Evolutionary conservation across 345 rosid genomes (phyloP).

Genomic region (Hypericum androsaemum): DNA sequence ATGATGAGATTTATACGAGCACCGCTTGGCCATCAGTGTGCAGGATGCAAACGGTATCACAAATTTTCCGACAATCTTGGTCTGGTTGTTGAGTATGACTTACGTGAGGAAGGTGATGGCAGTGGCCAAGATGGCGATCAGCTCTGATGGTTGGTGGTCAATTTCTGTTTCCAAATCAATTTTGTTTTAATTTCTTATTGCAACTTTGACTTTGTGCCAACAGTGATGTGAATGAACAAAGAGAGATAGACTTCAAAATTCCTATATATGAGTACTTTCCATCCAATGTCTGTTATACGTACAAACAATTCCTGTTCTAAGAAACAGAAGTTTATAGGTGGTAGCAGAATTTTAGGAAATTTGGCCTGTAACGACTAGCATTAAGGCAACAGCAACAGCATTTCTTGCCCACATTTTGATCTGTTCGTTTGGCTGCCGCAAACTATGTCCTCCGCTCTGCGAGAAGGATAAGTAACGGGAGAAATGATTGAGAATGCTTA

Average conservation of each 20-base stretch:
- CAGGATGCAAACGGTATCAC: conserved; percentile 79
- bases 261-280: too few species aligned
- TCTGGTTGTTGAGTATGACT: conserved; percentile 67
- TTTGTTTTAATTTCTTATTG: not conserved
- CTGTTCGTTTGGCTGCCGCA: conserved; percentile 34
- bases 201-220: too few species aligned
- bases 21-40: conserved; percentile 46
- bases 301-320: conserved; percentile 17
- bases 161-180: not conserved
- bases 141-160: conserved; percentile 22
- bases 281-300: conserved; percentile 17
- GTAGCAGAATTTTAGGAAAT: conserved; percentile 22
- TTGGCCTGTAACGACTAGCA: conserved; percentile 39
- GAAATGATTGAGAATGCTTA: conserved; percentile 8
- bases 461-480: conserved; percentile 13
- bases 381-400: conserved; percentile 35
- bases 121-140: conserved; percentile 31
- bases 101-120: conserved; percentile 35
- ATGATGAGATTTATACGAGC: too few species aligned
- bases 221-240: too few species aligned
- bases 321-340: conserved; percentile 7
- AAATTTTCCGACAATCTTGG: conserved; percentile 88
- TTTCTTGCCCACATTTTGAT: conserved; percentile 37
- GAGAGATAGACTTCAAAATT: too few species aligned
- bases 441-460: conserved; percentile 54